phyloP scores from a whole-genome alignment of 2,329 filamentous ascomycete genomes.

The Immersiporthe knoxdaviesiana region DNA sequence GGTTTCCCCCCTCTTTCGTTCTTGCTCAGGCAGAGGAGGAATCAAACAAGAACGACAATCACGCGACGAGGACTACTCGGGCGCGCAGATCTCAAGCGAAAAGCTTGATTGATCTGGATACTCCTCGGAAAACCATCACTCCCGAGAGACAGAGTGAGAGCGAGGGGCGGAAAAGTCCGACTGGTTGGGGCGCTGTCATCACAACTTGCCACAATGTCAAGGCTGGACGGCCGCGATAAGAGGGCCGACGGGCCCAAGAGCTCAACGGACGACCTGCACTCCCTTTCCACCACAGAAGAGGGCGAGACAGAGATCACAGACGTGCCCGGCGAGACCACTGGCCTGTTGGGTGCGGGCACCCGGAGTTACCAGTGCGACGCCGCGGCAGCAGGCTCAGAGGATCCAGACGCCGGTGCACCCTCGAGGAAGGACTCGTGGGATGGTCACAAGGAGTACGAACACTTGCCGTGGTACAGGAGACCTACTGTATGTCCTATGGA shows the following conservation, averaged over 20 bases:
- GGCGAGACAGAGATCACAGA: constrained; percentile 15
- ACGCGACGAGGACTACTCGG: background rate
- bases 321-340: constrained; percentile 41
- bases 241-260: constrained; percentile 8
- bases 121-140: background rate
- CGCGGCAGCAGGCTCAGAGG: constrained; percentile 29
- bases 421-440: constrained; percentile 46
- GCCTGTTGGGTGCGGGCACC: constrained; percentile 42
- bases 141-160: too few relatives aligned
- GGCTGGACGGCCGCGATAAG: constrained; percentile 1
- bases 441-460: constrained; percentile 60
- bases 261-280: constrained; percentile 16
- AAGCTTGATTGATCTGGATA: background rate
- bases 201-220: background rate
- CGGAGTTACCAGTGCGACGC: constrained; percentile 29
- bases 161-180: background rate
- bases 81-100: background rate
- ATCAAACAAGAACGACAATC: background rate
- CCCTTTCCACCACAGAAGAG: constrained; percentile 20
- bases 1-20: too few relatives aligned
- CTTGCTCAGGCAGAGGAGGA: background rate
- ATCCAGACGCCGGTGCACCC: constrained; percentile 22
- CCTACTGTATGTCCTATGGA: constrained; percentile 61
- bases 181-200: too few relatives aligned
- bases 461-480: constrained; percentile 63